These are phyloP conservation scores for Emmonsiellopsis sp. DNA, from an alignment of 2,329 filamentous ascomycete species.

Conservation along the genomic window DNA sequence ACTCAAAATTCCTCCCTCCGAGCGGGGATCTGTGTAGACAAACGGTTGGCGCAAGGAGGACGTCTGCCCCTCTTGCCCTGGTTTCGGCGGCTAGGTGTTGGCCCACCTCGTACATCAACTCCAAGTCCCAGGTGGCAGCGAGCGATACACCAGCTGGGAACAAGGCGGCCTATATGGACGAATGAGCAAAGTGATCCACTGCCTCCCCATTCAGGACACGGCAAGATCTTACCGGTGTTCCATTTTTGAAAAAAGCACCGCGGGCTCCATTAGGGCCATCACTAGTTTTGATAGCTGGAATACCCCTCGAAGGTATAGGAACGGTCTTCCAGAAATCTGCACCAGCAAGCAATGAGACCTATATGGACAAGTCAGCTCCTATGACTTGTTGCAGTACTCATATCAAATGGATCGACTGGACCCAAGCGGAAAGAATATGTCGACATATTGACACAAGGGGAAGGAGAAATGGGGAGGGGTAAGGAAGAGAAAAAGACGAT, in stretches of 20 bases:
- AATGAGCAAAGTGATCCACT: not conserved
- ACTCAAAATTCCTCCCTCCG: constrained; percentile 66
- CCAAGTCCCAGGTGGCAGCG: constrained; percentile 60
- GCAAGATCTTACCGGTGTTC: constrained; percentile 38
- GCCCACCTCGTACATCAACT: constrained; percentile 54
- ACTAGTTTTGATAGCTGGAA: constrained; percentile 50
- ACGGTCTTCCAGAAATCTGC: constrained; percentile 55
- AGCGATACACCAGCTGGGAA: constrained; percentile 49
- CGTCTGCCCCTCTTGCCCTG: constrained; percentile 56
- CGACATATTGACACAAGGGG: not conserved
- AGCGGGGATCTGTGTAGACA: constrained; percentile 65
- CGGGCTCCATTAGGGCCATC: constrained; percentile 55
- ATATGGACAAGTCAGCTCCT: not conserved
- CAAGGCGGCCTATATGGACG: constrained; percentile 1
- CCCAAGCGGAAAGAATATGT: not conserved
- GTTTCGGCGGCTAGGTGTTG: constrained; percentile 55
- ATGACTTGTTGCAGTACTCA: not conserved
- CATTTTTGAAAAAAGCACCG: constrained; percentile 50
- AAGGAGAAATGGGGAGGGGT: not conserved
- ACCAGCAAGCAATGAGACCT: constrained; percentile 51
- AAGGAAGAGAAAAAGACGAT: not conserved
- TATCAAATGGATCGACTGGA: not conserved
- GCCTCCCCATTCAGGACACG: not conserved
- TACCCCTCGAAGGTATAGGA: constrained; percentile 45
- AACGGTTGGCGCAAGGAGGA: constrained; percentile 59